Evolutionary conservation across 2,329 filamentous ascomycete genomes (phyloP).

Genomic region (Aspergillus viridinutans): DNA sequence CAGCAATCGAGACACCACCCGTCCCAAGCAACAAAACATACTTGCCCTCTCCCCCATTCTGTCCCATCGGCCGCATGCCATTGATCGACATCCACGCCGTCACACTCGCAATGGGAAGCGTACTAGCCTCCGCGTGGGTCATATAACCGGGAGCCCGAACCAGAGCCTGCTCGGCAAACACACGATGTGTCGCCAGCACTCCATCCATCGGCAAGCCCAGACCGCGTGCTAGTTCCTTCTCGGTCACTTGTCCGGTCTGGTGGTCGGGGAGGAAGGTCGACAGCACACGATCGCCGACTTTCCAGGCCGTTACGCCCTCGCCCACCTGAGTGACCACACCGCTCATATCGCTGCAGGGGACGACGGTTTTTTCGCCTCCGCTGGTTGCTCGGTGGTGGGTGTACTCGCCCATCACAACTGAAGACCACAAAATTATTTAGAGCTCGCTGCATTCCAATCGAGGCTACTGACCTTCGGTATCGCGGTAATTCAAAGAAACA

Average conservation of each 20-base stretch:
- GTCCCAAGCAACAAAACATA: conserved; percentile 55
- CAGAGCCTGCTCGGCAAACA: conserved; percentile 37
- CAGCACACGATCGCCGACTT: conserved; percentile 61
- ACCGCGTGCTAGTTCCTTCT: conserved; percentile 52
- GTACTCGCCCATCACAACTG: conserved; percentile 64
- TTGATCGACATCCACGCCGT: conserved; percentile 51
- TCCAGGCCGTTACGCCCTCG: conserved; percentile 45
- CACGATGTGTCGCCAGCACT: conserved; percentile 40
- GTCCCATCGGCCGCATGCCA: conserved; percentile 37
- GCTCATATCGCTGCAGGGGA: conserved; percentile 69
- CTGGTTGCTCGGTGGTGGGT: conserved; percentile 58
- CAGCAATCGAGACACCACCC: conserved; percentile 45
- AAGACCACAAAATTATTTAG: not conserved
- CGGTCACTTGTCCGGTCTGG: conserved; percentile 56
- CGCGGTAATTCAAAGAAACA: conserved; percentile 52
- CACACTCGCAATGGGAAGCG: conserved; percentile 46
- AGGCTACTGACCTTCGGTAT: conserved; percentile 36
- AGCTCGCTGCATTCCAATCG: not conserved
- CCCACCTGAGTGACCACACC: conserved; percentile 55
- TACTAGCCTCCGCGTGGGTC: conserved; percentile 36
- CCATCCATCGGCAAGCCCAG: conserved; percentile 57
- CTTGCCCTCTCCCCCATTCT: conserved; percentile 44
- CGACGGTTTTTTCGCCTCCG: conserved; percentile 40
- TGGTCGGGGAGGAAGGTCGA: conserved; percentile 56
- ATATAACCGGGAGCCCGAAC: conserved; percentile 40